Evolutionary conservation across 208 protist genomes (phyloP), one percentile per base, ranked within the genome.

Genomic region (Trypanosoma rangeli): DNA sequence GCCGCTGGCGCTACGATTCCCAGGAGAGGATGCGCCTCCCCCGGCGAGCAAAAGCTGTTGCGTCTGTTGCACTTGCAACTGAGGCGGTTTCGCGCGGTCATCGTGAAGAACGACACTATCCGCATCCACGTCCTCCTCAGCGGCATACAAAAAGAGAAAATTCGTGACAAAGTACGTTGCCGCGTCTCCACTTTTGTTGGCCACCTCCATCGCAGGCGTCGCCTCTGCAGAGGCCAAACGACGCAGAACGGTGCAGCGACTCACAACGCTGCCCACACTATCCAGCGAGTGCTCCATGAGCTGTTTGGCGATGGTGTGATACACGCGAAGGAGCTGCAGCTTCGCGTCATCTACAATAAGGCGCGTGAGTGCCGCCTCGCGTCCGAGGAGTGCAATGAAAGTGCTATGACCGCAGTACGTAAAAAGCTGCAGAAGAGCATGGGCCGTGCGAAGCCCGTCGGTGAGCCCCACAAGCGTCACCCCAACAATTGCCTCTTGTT

Each of bases 351-450:
- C 73, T 9, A 64, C 59, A 13, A 92, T 64, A 22, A 91, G 72
- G n/a, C 64, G 61, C 16, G 84, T 89, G 49, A 94, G 78, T 35
- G 80, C 68, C 1, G 87, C 61, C 20, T 59, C 64, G 24, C 64
- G 49, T 0, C 87, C 87, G 31, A 93, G 77, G 31, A 95, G 64
- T 26, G 83, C 82, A 12, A 63, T 62, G 39, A 93, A 87, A 4
- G 81, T 86, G 5, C 80, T 83, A 24, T 33, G 67, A 16, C 64
- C 75, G 73, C 91, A 94, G 77, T 93, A 95, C 55, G 74, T 76
- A 44, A 92, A 90, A 22, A 95, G 78, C 73, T 88, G 80, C 37
- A 92, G 59, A 7, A 95, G 68, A 20, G 71, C 62, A 62, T 90
- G 86, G 49, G 69, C 68, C 18, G 73, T 84, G 59, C 82, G 78